Evolutionary conservation across 495 filamentous ascomycete genomes (phyloP), one percentile per base, ranked within the genome.

Genomic region (Baudoinia panamericana): DNA sequence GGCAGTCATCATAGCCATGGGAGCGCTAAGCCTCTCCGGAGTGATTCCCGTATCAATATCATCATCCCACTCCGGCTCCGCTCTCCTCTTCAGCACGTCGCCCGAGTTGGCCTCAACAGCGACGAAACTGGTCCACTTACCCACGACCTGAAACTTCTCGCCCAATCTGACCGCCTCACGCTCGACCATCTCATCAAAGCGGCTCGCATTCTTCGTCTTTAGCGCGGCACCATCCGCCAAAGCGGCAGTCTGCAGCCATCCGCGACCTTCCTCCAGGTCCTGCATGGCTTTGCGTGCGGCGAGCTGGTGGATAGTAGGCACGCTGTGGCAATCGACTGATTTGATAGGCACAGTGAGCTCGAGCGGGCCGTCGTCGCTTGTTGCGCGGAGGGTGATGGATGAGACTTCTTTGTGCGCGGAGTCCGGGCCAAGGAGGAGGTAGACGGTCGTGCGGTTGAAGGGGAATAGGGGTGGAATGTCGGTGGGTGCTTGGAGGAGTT

Each of bases 111-210:
- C 37, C 26, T 29, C 19, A 10, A 82, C 63, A 4, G 80, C 79
- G 3, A 84, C 75, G 40, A 84, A 85, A 0, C 72, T 76, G 46
- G 73, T 78, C 67, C 71, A 78, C 50, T 75, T 80, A 0, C 76
- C 70, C 3, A 68, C 72, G 12, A 84, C 67, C 34, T 78, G 75
- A 46, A 70, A 84, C 19, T 66, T 60, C 25, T 73, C 65, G 0
- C 80, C 79, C 0, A 84, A 59, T 0, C 69, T 55, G 3, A 79
- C 69, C 5, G 69, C 78, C 56, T 85, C 80, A 13, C 64, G 64
- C 48, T 74, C 63, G 1, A 71, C 70, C 50, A 79, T 62, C 30
- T 74, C 65, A 5, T 65, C 46, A 52, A 71, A 71, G 28, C 58
- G 63, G 24, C 63, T 61, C 2, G 56, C 40, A 39, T 67, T 67